Evolutionary conservation across 345 rosid species (phyloP), one percentile per base, ranked within the genome.

Genomic region (Pistacia vera): DNA sequence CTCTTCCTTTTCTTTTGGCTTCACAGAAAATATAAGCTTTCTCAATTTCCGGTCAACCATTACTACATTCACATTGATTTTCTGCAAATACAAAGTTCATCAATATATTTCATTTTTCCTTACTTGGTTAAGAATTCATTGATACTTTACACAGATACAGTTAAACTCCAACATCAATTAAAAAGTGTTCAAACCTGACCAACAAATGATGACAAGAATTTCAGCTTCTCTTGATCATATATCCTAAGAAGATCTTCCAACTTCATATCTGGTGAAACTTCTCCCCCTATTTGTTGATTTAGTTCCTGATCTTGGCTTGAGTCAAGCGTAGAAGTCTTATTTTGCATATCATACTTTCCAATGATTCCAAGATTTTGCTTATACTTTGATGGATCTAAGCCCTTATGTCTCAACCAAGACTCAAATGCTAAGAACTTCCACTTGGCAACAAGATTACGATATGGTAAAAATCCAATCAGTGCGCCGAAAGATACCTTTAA

Each of bases 371-470:
- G 81, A 77, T 83, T 86, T 81, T 91, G 90, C 86, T 81, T 86
- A 83, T 91, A 91, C 67, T 67, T 66, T 46, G 93, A 88, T 80
- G 97, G 99, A 69, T 93, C 97, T 68, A 96, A 82, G 66, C 98
- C 99, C 72, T 92, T 96, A 83, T 81, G 86, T 77, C 91, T 84
- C 88, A 93, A 75, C 99, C 99, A 96, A 81, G 98, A 86, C 78
- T 96, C 99, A 79, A 96, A 92, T 54, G 97, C 97, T 64, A 92
- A 79, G 84, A 93, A 96, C 79, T 93, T 93, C 93, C 91, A 89
- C 77, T 80, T 93, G 78, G 92, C 84, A 67, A 87, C 86, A 51
- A 96, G 97, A 83, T 91, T 88, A 52, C 97, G 92, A 79, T 90
- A 93, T 49, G 98, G 99, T 76, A 96, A 83, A 87, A 90, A 88